phyloP scores from a whole-genome alignment of 768 basidiomycete genomes.

The Auriscalpium microsporum region DNA sequence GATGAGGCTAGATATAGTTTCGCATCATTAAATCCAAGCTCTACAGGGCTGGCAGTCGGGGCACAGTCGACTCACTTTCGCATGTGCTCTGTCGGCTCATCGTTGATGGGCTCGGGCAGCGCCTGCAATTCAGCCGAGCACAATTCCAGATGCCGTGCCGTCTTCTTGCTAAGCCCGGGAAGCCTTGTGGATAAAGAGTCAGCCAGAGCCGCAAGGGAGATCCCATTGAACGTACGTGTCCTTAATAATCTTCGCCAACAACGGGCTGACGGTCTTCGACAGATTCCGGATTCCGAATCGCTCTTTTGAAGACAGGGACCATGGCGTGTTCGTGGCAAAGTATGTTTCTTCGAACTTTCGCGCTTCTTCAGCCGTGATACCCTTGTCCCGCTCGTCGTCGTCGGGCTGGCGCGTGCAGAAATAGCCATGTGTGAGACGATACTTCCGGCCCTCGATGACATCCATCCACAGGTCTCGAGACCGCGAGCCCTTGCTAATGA shows the following conservation, averaged over 20 bases:
- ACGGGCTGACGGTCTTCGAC: slow-evolving; percentile 25
- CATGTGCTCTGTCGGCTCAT: slow-evolving; percentile 27
- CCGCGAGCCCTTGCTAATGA: slow-evolving; percentile 26
- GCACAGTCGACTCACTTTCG: neutral
- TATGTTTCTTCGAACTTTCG: slow-evolving; percentile 29
- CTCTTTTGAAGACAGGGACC: slow-evolving; percentile 22
- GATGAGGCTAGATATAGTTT: slow-evolving; percentile 23
- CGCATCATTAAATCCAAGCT: slow-evolving; percentile 6
- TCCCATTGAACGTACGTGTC: slow-evolving; percentile 15
- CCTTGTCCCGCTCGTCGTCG: slow-evolving; percentile 27
- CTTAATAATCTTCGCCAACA: slow-evolving; percentile 30
- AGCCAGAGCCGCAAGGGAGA: too few relatives aligned
- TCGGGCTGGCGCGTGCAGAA: slow-evolving; percentile 35
- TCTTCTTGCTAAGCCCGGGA: slow-evolving; percentile 23
- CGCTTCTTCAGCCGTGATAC: slow-evolving; percentile 24
- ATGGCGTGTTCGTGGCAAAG: slow-evolving; percentile 29
- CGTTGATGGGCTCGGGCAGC: slow-evolving; percentile 24
- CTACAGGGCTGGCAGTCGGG: too few relatives aligned
- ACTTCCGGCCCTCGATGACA: slow-evolving; percentile 29
- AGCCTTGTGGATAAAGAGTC: slow-evolving; percentile 13
- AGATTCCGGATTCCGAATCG: slow-evolving; percentile 32
- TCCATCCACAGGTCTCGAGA: slow-evolving; percentile 30
- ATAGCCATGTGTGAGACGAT: slow-evolving; percentile 34
- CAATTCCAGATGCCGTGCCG: slow-evolving; percentile 16
- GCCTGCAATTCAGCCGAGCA: slow-evolving; percentile 20